Base-by-base conservation (phyloP, 1,284 basidiomycete species). In the Malassezia vespertilionis region DNA sequence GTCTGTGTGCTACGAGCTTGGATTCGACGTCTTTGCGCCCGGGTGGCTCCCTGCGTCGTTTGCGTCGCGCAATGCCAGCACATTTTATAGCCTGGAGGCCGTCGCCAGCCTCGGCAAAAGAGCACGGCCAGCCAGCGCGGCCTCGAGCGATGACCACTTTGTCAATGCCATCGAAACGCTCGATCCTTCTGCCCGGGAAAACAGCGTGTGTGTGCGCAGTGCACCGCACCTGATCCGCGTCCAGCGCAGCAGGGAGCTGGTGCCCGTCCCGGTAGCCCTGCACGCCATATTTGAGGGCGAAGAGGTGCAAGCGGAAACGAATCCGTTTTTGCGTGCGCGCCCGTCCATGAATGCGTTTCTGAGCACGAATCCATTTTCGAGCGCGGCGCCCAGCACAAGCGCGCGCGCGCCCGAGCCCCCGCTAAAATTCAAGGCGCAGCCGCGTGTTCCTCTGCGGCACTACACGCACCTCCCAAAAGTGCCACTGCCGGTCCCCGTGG, bases 21-120 rank as follows among this genome's bases (percentile, higher is more conserved):
- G 61, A 20, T 70, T 69, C 34, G 64, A 69, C 33, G 48, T 70
- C 17, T 59, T 58, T 21, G 43, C 62, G 10, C 67, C 67, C 2
- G 67, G 67, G 12, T 70, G 67, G 65, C 42, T 70, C 9, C 67
- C 67, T 3, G 62, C 58, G n/a, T 63, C 58, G 10, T 46, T 64
- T 18, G 48, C 49, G n/a, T 56, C 65, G 10, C 58, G 64, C 9
- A 62, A 61, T 14, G 60, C 63, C 8, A 61, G 60, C 14, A 69
- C 61, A 10, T 70, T 70, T 41, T 70, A 69, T 47, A 61, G 56
- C 39, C 42, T 70, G 1, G 49, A 59, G 17, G 62, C 67, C 15
- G 46, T 33, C 5, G 64, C 59, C 3, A 34, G 38, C 17, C 45
- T 67, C 17, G 40, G 46, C 20, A 55, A 57, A 14, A 10, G 21